Base-by-base conservation (phyloP, 108 stramenopile genomes). In the Stephanodiscus minutulus region DNA sequence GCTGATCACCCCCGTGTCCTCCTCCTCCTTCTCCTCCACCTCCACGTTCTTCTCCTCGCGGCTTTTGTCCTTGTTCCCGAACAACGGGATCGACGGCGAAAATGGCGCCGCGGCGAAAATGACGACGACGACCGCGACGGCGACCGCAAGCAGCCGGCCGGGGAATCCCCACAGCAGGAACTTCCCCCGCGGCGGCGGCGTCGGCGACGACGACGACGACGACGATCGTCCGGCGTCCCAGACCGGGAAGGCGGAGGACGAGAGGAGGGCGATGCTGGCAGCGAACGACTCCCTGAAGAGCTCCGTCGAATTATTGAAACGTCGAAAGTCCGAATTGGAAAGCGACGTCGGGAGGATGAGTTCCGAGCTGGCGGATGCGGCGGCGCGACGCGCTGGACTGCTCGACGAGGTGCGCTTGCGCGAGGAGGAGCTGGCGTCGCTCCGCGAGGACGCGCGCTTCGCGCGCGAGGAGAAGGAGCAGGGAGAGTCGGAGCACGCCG, bases 401-500 rank as follows among this genome's bases (percentile, higher is more conserved):
- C 47, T 54, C 28, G 73, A 74, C 15, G 47, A 66, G 27, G 58
- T 74, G 27, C 64, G 61, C 39, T 31, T 61, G 65, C 66, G 58
- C 47, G 59, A 66, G 47, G 66, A 74, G 50, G 73, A 74, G 59
- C 36, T 74, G 22, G 35, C 66, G n/a, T 74, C 73, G 15, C 48
- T 74, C 0, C 64, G 59, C n/a, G 73, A 58, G 33, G 73, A 67
- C 44, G 49, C 67, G 2, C 47, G 52, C 52, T 74, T 67, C 53
- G 57, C 73, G 10, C 44, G 53, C 27, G 27, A 65, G 11, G 73
- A 74, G 43, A 74, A 74, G 47, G 66, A 61, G 3, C 36, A 67
- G 25, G 39, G 10, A 12, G 56, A 58, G 65, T 36, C 24, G 12
- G 64, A 67, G 18, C 65, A 67, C 27, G 66, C 61, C 15, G 36